A percentile compares a stretch with the other conserved stretches of the same genome.
Evolutionary conservation across 2,329 filamentous ascomycete species (phyloP).

Genomic region (Exophiala bonariae): DNA sequence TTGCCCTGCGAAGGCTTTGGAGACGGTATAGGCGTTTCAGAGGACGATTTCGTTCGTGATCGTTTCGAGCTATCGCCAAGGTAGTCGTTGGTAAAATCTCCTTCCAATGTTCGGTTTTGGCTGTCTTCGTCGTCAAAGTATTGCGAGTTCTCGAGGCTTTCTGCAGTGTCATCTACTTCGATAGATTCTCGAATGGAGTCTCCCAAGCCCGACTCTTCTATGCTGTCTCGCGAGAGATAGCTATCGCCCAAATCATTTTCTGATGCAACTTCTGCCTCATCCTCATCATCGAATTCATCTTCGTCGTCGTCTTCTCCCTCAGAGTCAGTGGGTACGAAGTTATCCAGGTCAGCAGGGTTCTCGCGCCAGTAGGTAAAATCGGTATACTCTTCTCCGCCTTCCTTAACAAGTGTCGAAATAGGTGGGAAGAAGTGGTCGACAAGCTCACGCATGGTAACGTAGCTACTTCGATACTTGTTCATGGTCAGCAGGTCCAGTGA

Average conservation of each 20-base stretch:
- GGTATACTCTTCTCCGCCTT: constrained; percentile 90
- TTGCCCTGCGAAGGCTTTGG: background rate
- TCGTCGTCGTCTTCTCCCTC: constrained; percentile 52
- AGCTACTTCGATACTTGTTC: constrained; percentile 94
- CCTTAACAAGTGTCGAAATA: constrained; percentile 79
- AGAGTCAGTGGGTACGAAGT: constrained; percentile 82
- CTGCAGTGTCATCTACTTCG: constrained; percentile 24
- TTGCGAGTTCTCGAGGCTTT: constrained; percentile 29
- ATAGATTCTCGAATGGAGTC: constrained; percentile 54
- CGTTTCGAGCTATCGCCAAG: constrained; percentile 14
- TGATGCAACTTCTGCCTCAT: constrained; percentile 42
- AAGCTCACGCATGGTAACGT: constrained; percentile 94
- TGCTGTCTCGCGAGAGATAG: constrained; percentile 55
- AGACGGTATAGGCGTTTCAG: constrained; percentile 2
- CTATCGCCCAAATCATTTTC: constrained; percentile 53
- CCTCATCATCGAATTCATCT: constrained; percentile 46
- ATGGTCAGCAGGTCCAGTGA: constrained; percentile 84
- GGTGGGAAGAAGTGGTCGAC: constrained; percentile 98
- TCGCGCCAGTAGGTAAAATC: constrained; percentile 98
- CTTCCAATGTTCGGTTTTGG: constrained; percentile 5
- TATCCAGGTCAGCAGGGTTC: constrained; percentile 75
- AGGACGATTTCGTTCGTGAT: background rate
- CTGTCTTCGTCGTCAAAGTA: constrained; percentile 33
- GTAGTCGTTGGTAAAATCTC: constrained; percentile 23
- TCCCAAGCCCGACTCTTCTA: constrained; percentile 47